Evolutionary conservation across 176 grass and related monocot species (phyloP), one percentile per base, ranked within the genome.

Genomic region (Rhynchospora tenuis): DNA sequence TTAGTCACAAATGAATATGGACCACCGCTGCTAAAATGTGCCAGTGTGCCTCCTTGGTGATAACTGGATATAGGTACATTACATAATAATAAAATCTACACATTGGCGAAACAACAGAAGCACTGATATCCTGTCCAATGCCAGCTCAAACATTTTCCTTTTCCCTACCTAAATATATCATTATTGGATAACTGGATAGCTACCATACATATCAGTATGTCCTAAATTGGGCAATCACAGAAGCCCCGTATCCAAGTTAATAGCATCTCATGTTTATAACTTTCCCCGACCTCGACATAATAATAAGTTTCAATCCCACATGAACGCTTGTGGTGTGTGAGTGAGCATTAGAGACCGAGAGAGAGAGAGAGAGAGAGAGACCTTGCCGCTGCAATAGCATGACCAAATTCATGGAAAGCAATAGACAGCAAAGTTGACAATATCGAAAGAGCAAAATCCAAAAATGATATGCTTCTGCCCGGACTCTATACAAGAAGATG

Each of bases 321-420:
- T 73, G 69, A n/a, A 48, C 48, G 19, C 22, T 13, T 13, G 9
- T 50, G 44, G n/a, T 47, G 69, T 73, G 22, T 4, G 48, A 1
- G 47, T 16, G 72, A 16, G 22, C 47, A 27, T 6, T 23, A 51
- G n/a, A n/a, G n/a, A n/a, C n/a, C n/a, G 31, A 23, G 69, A 57
- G 52, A 84, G 64, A 38, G 24, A 83, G 38, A 71, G 73, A 86
- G 82, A 52, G 48, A 83, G 60, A 81, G 68, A 83, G 44, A 98
- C 95, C 95, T 95, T 90, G 95, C 89, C 85, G 92, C 92, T 78
- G 92, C 87, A 91, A 95, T 62, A 84, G 85, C 95, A 79, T 98
- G 95, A 22, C 95, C 95, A 78, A 93, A 86, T 91, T 98, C 95
- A 90, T 98, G 95, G 84, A 98, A 88, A 82, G 86, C 85, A 88